phyloP scores from a whole-genome alignment of 345 rosid genomes.

The Adansonia digitata region DNA sequence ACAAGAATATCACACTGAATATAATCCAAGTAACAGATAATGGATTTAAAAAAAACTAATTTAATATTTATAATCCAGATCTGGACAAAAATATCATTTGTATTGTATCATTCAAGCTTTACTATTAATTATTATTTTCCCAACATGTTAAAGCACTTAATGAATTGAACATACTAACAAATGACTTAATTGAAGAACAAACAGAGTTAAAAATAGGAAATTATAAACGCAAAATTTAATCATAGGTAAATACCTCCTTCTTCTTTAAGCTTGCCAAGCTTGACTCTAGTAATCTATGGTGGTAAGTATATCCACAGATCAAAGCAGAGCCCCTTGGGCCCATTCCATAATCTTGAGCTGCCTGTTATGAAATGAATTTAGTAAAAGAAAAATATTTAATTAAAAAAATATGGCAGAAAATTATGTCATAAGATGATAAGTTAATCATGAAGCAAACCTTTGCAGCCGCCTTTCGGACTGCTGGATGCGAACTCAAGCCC shows the following conservation, averaged over 20 bases:
- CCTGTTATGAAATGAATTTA: constrained; percentile 3
- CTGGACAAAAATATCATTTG: background rate
- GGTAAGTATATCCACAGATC: constrained; percentile 85
- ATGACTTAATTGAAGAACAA: background rate
- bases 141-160: background rate
- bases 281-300: constrained; percentile 76
- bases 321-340: constrained; percentile 97
- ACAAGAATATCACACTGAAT: background rate
- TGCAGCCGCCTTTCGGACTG: constrained; percentile 70
- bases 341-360: constrained; percentile 72
- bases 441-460: constrained; percentile 40
- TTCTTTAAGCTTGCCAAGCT: constrained; percentile 82
- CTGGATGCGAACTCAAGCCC: constrained; percentile 90
- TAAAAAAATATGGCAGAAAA: background rate
- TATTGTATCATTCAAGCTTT: background rate
- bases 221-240: background rate
- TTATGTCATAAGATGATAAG: background rate
- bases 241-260: constrained; percentile 54
- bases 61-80: background rate
- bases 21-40: background rate
- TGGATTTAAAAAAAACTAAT: background rate
- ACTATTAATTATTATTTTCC: background rate
- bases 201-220: no score
- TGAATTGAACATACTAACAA: background rate
- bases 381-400: background rate